Percentiles rank a stretch among this genome's conserved stretches.
Evolutionary conservation across 2,329 filamentous ascomycete genomes (phyloP).

Genomic region (Fusarium paranaense): DNA sequence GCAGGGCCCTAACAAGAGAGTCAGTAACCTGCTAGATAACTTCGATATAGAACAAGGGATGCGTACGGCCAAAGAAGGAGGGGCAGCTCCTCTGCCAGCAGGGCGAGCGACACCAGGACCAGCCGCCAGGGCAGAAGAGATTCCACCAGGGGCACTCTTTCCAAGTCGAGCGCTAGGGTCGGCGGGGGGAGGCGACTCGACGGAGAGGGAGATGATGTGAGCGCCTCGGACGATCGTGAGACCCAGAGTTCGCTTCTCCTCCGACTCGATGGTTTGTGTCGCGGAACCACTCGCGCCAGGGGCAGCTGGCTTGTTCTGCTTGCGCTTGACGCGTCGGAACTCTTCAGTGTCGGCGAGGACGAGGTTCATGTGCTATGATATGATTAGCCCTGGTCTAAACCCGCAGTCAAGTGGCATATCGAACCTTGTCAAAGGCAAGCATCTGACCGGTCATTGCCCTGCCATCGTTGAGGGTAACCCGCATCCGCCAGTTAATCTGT

Average conservation of each 20-base stretch:
- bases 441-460: constrained; percentile 98
- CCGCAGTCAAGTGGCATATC: constrained; percentile 7
- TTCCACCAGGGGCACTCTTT: constrained; percentile 76
- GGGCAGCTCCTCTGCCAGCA: constrained; percentile 83
- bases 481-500: constrained; percentile 99
- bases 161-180: constrained; percentile 92
- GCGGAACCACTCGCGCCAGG: constrained; percentile 71
- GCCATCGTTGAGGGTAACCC: constrained; percentile 93
- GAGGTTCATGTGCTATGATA: constrained; percentile 92
- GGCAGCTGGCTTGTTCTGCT: constrained; percentile 77
- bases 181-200: constrained; percentile 94
- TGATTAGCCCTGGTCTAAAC: constrained; percentile 18
- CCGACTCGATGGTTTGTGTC: constrained; percentile 81
- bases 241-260: constrained; percentile 98
- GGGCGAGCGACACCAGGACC: constrained; percentile 93
- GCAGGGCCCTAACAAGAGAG: constrained; percentile 73
- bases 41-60: neutral
- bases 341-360: constrained; percentile 99
- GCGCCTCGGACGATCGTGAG: constrained; percentile 94
- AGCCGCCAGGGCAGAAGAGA: constrained; percentile 77
- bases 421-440: constrained; percentile 97
- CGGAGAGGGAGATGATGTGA: constrained; percentile 93
- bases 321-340: constrained; percentile 91
- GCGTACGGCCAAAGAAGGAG: constrained; percentile 79
- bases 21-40: constrained; percentile 29